Conservation (phyloP, 768 basidiomycete genomes). For the Macrolepiota dolichaula region DNA sequence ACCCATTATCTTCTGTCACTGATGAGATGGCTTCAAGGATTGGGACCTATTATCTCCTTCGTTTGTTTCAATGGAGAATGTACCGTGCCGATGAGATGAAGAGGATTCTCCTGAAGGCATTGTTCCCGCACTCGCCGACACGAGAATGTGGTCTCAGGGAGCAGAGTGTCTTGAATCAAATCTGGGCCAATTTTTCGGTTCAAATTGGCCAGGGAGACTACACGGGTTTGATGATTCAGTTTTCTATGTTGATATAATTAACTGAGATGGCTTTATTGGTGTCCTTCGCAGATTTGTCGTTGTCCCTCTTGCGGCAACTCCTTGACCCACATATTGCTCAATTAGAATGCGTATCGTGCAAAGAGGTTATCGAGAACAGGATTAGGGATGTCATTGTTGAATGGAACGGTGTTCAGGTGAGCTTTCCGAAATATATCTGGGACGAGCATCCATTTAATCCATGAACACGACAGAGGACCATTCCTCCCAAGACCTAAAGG, state of each 20-base stretch:
- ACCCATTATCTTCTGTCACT: conserved; percentile 8
- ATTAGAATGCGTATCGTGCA: conserved; percentile 4
- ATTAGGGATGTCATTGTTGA: conserved; percentile 1
- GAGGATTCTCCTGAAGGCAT: conserved; percentile 8
- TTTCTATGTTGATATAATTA: not conserved
- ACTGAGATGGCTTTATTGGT: not conserved
- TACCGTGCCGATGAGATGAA: conserved; percentile 5
- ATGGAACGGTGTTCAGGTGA: not conserved
- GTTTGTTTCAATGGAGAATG: conserved; percentile 12
- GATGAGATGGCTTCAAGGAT: conserved; percentile 13
- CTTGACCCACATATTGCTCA: not conserved
- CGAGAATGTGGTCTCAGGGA: conserved; percentile 7
- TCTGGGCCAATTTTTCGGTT: conserved; percentile 9
- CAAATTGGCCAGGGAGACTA: not conserved
- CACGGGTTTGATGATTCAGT: not conserved
- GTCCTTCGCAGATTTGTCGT: not conserved
- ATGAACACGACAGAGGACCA: not conserved
- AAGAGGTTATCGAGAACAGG: conserved; percentile 10
- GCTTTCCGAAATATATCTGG: not conserved
- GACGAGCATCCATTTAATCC: not conserved
- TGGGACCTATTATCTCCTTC: conserved; percentile 11
- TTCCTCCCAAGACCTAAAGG: not conserved
- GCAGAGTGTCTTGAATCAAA: conserved; percentile 2
- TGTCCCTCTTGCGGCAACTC: not conserved
- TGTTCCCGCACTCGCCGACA: conserved; percentile 9